These are phyloP conservation scores for Cladobotryum protrusum DNA, from an alignment of 2,329 filamentous ascomycete species.

Conservation along the genomic window DNA sequence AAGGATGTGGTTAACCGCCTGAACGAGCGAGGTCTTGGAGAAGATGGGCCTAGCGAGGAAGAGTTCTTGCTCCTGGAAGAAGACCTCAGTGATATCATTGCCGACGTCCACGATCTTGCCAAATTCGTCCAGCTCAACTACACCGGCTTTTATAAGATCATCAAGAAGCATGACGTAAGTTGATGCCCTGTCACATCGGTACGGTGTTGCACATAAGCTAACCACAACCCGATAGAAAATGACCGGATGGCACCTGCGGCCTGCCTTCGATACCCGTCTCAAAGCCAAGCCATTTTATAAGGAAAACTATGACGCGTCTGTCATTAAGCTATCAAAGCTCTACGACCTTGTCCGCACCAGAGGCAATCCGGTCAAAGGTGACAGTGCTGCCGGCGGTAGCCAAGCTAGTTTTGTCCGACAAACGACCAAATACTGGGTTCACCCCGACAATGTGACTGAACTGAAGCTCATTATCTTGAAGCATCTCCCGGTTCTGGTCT, in stretches of 20 bases:
- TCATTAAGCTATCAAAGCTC: constrained; percentile 88
- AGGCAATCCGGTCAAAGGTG: constrained; percentile 86
- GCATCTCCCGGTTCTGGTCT: constrained; percentile 92
- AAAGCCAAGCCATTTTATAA: constrained; percentile 98
- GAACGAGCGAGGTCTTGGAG: constrained; percentile 52
- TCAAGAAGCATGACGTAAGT: constrained; percentile 96
- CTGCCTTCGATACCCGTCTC: constrained; percentile 89
- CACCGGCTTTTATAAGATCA: constrained; percentile 98
- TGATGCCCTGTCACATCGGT: neutral
- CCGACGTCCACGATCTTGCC: constrained; percentile 93
- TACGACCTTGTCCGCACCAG: constrained; percentile 93
- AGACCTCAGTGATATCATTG: constrained; percentile 94
- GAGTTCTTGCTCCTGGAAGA: constrained; percentile 93
- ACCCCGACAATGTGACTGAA: constrained; percentile 96
- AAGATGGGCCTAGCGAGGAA: constrained; percentile 69
- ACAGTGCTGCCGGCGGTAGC: constrained; percentile 80
- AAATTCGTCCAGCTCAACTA: constrained; percentile 99
- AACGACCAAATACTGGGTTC: constrained; percentile 99
- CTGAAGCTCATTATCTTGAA: constrained; percentile 96
- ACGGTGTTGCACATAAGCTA: constrained; percentile 10
- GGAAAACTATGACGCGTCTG: constrained; percentile 95
- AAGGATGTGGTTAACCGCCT: constrained; percentile 75
- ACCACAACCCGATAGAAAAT: constrained; percentile 62
- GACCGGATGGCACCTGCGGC: constrained; percentile 87
- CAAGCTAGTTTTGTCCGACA: constrained; percentile 96